Evolutionary conservation across 73 alveolate genomes (phyloP), one percentile per base, ranked within the genome.

Genomic region (Tetrahymena malaccensis): DNA sequence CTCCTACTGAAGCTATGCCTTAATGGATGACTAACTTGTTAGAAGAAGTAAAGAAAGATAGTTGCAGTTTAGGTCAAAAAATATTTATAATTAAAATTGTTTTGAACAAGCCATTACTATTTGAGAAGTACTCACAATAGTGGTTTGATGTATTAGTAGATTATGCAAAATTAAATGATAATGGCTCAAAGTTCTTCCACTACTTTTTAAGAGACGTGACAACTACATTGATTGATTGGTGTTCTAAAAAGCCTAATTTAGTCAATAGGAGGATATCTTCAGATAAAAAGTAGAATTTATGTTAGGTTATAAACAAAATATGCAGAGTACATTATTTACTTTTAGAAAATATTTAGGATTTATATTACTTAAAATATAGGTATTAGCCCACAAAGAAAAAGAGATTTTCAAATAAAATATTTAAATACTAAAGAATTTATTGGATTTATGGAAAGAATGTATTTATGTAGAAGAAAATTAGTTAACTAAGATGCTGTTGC

Each of bases 131-230:
- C 96, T 99, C 99, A 70, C 95, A 96, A 34, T 95, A 97, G 85
- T 99, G 99, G 98, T 95, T 99, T 38, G 99, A 97, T 50, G 98
- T 98, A 43, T 96, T 99, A 31, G 96, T 97, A 13, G 97, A 98
- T 55, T 98, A 98, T 97, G 85, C 95, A 43, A 83, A 95, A 89
- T 97, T 98, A 13, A 96, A 96, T 25, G 99, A 97, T 38, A 98
- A 98, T 94, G 99, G 99, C 35, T 99, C 99, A 22, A 97, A 98
- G 96, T 99, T 99, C 57, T 98, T 99, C 97, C 99, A 99, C 96
- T 99, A 99, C 97, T 99, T 99, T 96, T 96, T 98, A 93, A 97
- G 99, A 96, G 99, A 99, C 97, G 97, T 98, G 7, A 98, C 99
- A 55, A 98, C 99, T 0, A 93, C 85, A 1, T 19, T 95, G 19